Evolutionary conservation across 805 yeast genomes (phyloP), one percentile per base, ranked within the genome.

Genomic region (Suhomyces sp.): DNA sequence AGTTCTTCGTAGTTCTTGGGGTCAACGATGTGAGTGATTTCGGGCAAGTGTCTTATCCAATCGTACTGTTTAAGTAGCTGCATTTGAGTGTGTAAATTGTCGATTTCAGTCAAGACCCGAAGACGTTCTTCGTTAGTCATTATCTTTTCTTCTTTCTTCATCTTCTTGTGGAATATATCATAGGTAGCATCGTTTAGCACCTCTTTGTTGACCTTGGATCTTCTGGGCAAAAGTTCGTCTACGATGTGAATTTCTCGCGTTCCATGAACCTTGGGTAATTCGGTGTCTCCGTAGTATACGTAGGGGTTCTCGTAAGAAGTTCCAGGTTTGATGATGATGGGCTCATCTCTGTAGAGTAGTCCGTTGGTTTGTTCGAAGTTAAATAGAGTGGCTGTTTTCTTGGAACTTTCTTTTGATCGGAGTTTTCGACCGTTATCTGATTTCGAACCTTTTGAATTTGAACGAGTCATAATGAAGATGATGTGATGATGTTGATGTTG

Each of bases 71-170:
- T 39, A 3, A 68, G 53, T 37, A 74, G 56, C 37, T 63, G 54
- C 18, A 60, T 60, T 43, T 69, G 72, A 9, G 72, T 71, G 19
- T 63, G 55, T 22, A 77, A 65, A 14, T 68, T 70, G 35, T 81
- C 87, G 19, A 77, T 75, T 47, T 83, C 91, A 6, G 63, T 54
- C 31, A 72, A 60, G 28, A 79, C 63, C 36, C 72, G 68, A 31
- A 68, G 73, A 17, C 74, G 62, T 44, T 83, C 90, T 2, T 72
- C 61, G 22, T 65, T 65, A 19, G 68, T 60, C 74, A 81, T 78
- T 29, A 76, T 68, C 39, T 71, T 72, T 54, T 85, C 95, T 34
- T 79, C 81, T 36, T 74, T 74, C 43, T 73, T 76, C 78, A 82
- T 76, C 25, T 74, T 67, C 26, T 69, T 68, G 56, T 83, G 90